Conservation (phyloP, 1,139 yeast genomes). For the Kurtzmaniella quercitrusa region DNA sequence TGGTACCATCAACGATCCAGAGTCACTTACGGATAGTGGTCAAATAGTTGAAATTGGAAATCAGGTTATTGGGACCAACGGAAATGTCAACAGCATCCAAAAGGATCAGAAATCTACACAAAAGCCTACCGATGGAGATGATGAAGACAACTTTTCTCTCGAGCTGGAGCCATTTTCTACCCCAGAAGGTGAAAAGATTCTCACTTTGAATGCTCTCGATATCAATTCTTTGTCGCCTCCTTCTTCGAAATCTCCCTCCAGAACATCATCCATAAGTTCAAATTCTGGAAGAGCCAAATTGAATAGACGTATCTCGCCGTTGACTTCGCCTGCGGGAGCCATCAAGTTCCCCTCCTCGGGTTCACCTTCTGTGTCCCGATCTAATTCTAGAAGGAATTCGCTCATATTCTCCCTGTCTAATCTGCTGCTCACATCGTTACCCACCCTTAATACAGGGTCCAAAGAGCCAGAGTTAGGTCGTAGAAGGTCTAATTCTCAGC, state of each 20-base stretch:
- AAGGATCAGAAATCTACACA: not conserved
- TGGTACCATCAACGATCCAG: no score
- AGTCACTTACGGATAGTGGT: no score
- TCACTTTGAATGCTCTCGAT: not conserved
- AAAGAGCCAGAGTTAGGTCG: slow-evolving; percentile 15
- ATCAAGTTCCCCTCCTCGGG: slow-evolving; percentile 12
- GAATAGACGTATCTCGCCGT: slow-evolving; percentile 1
- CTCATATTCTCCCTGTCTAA: slow-evolving; percentile 22
- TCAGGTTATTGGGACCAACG: no score
- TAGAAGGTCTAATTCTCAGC: slow-evolving; percentile 39
- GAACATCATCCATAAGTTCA: slow-evolving; percentile 14
- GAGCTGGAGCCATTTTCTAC: not conserved
- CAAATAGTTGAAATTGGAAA: no score
- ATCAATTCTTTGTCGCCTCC: not conserved
- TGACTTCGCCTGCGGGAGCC: slow-evolving; percentile 1
- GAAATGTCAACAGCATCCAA: no score
- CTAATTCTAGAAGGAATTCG: slow-evolving; percentile 20
- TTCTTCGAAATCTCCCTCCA: slow-evolving; percentile 1
- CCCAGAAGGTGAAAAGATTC: not conserved
- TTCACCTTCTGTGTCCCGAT: slow-evolving; percentile 9
- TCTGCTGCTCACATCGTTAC: slow-evolving; percentile 15
- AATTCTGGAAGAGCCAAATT: slow-evolving; percentile 9
- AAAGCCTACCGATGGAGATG: not conserved
- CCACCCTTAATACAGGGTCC: slow-evolving; percentile 1
- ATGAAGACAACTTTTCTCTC: not conserved